phyloP scores from a whole-genome alignment of 768 basidiomycete genomes.

The Leccinum variicolor region DNA sequence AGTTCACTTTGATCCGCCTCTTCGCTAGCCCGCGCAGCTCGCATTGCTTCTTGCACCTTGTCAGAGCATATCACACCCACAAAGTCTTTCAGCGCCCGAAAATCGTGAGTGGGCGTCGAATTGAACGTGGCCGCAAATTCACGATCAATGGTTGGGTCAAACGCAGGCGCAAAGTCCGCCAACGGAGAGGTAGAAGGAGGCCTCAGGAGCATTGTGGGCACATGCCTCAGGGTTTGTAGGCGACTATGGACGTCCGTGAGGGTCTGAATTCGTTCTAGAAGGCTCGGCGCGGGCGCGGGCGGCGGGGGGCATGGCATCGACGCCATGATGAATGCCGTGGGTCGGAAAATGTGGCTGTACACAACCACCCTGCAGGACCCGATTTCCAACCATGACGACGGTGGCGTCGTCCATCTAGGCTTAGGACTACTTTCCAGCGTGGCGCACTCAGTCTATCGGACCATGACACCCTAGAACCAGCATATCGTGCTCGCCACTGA shows the following conservation, averaged over 20 bases:
- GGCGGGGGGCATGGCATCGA: conserved; percentile 1
- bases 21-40: conserved; percentile 53
- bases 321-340: neutral
- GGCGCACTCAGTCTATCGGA: conserved; percentile 8
- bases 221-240: conserved; percentile 42
- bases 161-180: conserved; percentile 25
- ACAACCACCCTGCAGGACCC: neutral
- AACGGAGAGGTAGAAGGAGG: conserved; percentile 29
- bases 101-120: conserved; percentile 36
- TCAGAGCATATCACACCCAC: conserved; percentile 47
- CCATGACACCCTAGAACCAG: neutral
- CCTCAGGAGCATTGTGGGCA: conserved; percentile 44
- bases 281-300: conserved; percentile 15
- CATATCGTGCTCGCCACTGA: conserved; percentile 1
- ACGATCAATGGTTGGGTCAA: conserved; percentile 25
- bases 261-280: conserved; percentile 44
- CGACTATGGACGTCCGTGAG: conserved; percentile 45
- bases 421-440: neutral
- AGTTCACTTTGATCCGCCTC: conserved; percentile 49
- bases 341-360: conserved; percentile 18
- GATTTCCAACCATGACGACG: conserved; percentile 1
- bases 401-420: neutral
- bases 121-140: conserved; percentile 28
- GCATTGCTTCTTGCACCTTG: conserved; percentile 56
- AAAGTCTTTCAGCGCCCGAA: conserved; percentile 46